Percentiles rank a stretch among this genome's conserved stretches.
Conservation (phyloP, 257 asterid genomes). For the Ballota nigra region DNA sequence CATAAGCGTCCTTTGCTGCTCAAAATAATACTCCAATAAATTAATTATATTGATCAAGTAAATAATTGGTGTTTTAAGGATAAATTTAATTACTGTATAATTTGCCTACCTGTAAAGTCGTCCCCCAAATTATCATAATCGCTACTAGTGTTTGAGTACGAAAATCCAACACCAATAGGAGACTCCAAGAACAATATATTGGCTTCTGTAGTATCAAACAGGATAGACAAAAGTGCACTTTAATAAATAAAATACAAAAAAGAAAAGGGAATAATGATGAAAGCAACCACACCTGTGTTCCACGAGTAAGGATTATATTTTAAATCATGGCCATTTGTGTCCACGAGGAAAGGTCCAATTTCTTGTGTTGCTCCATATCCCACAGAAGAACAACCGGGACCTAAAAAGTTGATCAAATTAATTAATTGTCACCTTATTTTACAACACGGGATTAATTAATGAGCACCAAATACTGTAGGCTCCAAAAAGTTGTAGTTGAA, state of each 20-base stretch:
- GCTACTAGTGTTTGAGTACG: conserved; percentile 66
- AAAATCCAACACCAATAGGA: conserved; percentile 91
- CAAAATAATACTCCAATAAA: too few species aligned
- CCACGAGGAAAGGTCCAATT: conserved; percentile 87
- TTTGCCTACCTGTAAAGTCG: conserved; percentile 59
- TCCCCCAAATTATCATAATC: conserved; percentile 82
- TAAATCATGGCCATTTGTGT: conserved; percentile 50
- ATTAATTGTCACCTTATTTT: conserved; percentile 26
- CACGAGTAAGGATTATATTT: conserved; percentile 69
- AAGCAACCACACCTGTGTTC: conserved; percentile 57
- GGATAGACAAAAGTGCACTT: neutral
- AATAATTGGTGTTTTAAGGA: too few species aligned
- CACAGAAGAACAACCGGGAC: conserved; percentile 98
- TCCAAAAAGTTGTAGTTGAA: neutral
- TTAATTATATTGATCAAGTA: neutral
- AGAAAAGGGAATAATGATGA: too few species aligned
- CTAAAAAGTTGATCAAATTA: conserved; percentile 38
- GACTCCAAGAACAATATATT: conserved; percentile 87
- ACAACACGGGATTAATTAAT: neutral
- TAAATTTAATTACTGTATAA: neutral
- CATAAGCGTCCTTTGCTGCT: conserved; percentile 79
- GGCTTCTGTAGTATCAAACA: conserved; percentile 66
- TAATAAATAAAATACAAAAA: neutral
- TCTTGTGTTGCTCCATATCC: conserved; percentile 99
- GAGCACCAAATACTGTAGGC: neutral